Percentiles rank a stretch among this genome's conserved stretches.
These are phyloP conservation scores for Calamus simplicifolius DNA, from an alignment of 176 grass and related monocot genomes.

Conservation along the genomic window DNA sequence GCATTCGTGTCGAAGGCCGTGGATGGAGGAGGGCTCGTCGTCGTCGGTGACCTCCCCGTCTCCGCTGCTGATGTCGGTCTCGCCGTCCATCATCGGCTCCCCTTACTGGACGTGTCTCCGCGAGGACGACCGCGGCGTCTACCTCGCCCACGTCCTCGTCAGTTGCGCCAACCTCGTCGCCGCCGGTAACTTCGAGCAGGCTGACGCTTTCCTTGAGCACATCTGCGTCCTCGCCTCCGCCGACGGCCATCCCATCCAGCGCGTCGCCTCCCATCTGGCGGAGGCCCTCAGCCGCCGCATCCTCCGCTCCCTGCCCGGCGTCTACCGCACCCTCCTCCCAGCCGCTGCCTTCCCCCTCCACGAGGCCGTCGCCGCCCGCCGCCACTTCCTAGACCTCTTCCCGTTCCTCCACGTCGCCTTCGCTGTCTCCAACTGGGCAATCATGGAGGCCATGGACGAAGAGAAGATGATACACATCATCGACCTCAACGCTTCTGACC, in stretches of 20 bases:
- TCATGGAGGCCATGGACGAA: slow-evolving; percentile 78
- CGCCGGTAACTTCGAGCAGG: slow-evolving; percentile 41
- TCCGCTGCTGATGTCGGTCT: slow-evolving; percentile 1
- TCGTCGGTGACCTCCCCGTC: background rate
- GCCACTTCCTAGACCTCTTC: slow-evolving; percentile 79
- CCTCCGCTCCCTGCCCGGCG: slow-evolving; percentile 55
- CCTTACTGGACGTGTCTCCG: slow-evolving; percentile 18
- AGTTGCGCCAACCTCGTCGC: slow-evolving; percentile 62
- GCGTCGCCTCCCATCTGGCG: slow-evolving; percentile 56
- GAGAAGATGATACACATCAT: slow-evolving; percentile 86
- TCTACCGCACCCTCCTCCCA: slow-evolving; percentile 46
- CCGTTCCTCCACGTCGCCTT: slow-evolving; percentile 74
- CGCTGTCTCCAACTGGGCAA: slow-evolving; percentile 58
- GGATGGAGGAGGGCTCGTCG: slow-evolving; percentile 8
- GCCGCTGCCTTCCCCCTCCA: slow-evolving; percentile 5
- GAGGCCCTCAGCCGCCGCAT: slow-evolving; percentile 64
- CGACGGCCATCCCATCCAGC: slow-evolving; percentile 93
- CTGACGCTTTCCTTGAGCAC: slow-evolving; percentile 67
- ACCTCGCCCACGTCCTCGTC: slow-evolving; percentile 79
- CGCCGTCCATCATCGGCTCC: slow-evolving; percentile 15
- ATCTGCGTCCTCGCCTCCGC: slow-evolving; percentile 47
- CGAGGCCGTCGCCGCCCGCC: slow-evolving; percentile 29
- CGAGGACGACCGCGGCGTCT: slow-evolving; percentile 88
- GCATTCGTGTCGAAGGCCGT: background rate
- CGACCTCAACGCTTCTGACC: slow-evolving; percentile 65